A percentile compares a stretch with the other conserved stretches of the same genome.
These are phyloP conservation scores for Lizonia empirigonia DNA, from an alignment of 2,329 filamentous ascomycete species.

Conservation along the genomic window DNA sequence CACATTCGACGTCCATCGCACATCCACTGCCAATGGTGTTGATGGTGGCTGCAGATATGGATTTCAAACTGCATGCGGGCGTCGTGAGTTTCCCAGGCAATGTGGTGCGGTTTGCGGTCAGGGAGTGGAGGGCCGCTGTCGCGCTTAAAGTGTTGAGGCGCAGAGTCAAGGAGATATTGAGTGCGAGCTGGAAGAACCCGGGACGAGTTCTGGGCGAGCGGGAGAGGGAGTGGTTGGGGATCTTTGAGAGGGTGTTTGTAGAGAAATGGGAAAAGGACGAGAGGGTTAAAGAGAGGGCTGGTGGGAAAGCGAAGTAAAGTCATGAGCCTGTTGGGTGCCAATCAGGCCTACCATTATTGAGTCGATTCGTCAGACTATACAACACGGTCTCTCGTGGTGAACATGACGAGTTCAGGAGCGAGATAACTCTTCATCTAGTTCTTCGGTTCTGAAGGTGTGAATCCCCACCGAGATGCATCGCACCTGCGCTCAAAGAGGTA, in stretches of 20 bases:
- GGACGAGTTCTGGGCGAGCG: constrained; percentile 47
- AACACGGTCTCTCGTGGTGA: too few relatives aligned
- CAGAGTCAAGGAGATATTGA: constrained; percentile 76
- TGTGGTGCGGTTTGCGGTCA: constrained; percentile 78
- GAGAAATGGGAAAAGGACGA: constrained; percentile 43
- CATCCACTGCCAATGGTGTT: constrained; percentile 75
- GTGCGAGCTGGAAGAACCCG: constrained; percentile 67
- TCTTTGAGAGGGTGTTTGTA: constrained; percentile 40
- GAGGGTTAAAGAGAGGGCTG: constrained; percentile 36
- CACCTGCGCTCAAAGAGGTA: too few relatives aligned
- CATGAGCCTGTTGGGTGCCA: too few relatives aligned
- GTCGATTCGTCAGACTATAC: too few relatives aligned
- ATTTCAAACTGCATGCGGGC: constrained; percentile 88
- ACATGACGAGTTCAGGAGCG: too few relatives aligned
- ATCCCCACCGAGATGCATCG: too few relatives aligned
- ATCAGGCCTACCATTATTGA: too few relatives aligned
- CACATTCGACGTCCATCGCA: constrained; percentile 71
- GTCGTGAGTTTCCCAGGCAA: constrained; percentile 88
- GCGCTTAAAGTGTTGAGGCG: constrained; percentile 81
- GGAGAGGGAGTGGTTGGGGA: constrained; percentile 51
- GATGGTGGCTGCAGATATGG: constrained; percentile 79
- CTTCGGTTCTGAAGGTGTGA: too few relatives aligned
- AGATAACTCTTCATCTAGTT: too few relatives aligned
- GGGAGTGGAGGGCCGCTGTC: constrained; percentile 89
- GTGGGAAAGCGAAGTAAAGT: constrained; percentile 38